Evolutionary conservation across 768 basidiomycete species (phyloP).

Genomic region (Tephrocybe sp.): DNA sequence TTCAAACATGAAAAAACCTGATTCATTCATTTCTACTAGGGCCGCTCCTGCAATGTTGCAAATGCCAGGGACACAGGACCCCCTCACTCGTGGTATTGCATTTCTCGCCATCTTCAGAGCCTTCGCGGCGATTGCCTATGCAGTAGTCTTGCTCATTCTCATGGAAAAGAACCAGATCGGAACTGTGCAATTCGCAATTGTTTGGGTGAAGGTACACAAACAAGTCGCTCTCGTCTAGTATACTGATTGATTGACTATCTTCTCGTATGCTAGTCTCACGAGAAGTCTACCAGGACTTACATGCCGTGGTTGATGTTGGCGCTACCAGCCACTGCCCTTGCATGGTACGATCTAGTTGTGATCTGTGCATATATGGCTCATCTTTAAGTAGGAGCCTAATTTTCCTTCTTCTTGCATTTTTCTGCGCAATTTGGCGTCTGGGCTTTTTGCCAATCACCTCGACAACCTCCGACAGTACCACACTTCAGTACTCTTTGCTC

Average conservation of each 20-base stretch:
- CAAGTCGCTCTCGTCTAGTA: too few species aligned
- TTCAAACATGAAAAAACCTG: too few species aligned
- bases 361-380: neutral
- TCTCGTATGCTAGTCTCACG: too few species aligned
- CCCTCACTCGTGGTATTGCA: neutral
- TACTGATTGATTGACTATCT: too few species aligned
- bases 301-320: slow-evolving; percentile 6
- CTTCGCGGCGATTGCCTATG: slow-evolving; percentile 1
- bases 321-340: slow-evolving; percentile 1
- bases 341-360: neutral
- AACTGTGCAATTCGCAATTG: slow-evolving; percentile 1
- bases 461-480: too few species aligned
- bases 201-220: slow-evolving; percentile 3
- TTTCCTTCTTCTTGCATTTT: slow-evolving; percentile 1
- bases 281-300: neutral
- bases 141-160: slow-evolving; percentile 2
- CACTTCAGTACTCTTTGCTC: too few species aligned
- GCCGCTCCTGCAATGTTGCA: slow-evolving; percentile 3
- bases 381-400: neutral
- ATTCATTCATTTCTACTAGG: neutral
- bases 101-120: slow-evolving; percentile 6
- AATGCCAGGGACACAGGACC: neutral
- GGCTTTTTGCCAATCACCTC: neutral
- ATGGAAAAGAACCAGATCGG: neutral
- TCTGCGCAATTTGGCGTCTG: slow-evolving; percentile 3